These are phyloP conservation scores for Effrenium voratum DNA, from an alignment of 73 alveolate species.

Conservation along the genomic window DNA sequence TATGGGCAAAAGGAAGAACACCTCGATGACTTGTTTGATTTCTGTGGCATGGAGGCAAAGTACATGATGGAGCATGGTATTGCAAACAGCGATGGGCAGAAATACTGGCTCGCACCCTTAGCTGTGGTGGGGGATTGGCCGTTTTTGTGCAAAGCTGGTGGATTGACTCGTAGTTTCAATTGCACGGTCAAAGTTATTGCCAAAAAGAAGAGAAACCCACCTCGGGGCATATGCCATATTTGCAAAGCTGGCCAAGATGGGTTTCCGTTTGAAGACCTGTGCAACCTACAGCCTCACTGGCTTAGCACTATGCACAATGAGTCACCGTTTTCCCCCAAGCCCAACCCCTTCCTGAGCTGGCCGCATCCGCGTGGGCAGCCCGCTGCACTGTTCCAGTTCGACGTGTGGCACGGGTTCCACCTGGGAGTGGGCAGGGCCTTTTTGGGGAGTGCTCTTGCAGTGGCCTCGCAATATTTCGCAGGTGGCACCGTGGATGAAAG, in stretches of 20 bases:
- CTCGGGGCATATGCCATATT: neutral
- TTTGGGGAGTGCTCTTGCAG: neutral
- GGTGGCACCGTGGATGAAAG: neutral
- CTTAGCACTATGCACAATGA: neutral
- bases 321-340: neutral
- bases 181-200: neutral
- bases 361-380: neutral
- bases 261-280: neutral
- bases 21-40: neutral
- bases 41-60: neutral
- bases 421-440: neutral
- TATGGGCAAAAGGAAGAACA: neutral
- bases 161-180: neutral
- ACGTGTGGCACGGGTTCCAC: neutral
- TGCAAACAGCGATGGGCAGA: neutral
- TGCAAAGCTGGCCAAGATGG: neutral
- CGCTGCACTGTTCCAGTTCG: neutral
- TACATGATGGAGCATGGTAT: neutral
- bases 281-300: neutral
- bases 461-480: neutral
- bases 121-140: slow-evolving; percentile 22
- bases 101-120: neutral
- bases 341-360: neutral
- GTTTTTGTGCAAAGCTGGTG: neutral
- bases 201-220: neutral